A percentile compares a stretch with the other conserved stretches of the same genome.
Conservation (phyloP, 441 rosid genomes). For the Erodium trifolium region DNA sequence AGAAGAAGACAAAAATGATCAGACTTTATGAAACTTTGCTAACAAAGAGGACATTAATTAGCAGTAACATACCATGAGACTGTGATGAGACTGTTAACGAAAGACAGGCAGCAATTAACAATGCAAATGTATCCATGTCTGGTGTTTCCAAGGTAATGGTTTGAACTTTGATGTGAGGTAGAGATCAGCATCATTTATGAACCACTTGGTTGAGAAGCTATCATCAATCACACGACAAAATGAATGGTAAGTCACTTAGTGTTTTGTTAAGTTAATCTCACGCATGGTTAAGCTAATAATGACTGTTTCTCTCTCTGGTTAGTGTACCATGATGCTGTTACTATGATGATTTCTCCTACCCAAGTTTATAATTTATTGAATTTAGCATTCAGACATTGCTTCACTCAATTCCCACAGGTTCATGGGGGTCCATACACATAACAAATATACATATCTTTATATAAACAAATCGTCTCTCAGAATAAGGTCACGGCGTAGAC, state of each 20-base stretch:
- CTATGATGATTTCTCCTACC: constrained; percentile 19
- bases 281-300: constrained; percentile 30
- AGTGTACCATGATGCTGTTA: constrained; percentile 26
- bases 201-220: constrained; percentile 10
- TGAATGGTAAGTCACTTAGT: not conserved
- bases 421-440: constrained; percentile 33
- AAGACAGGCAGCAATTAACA: constrained; percentile 16
- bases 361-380: too few relatives aligned
- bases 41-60: not conserved
- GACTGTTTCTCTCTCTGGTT: constrained; percentile 19
- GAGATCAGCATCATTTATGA: not conserved
- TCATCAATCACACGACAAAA: constrained; percentile 5
- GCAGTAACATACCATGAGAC: constrained; percentile 29
- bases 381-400: too few relatives aligned
- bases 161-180: not conserved
- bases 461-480: constrained; percentile 28
- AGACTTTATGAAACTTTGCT: too few relatives aligned
- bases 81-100: constrained; percentile 16
- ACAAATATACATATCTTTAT: constrained; percentile 41
- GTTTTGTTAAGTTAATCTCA: constrained; percentile 11
- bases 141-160: not conserved
- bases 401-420: constrained; percentile 17
- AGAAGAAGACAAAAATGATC: not conserved
- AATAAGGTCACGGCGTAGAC: constrained; percentile 26
- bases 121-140: constrained; percentile 19